phyloP scores from a whole-genome alignment of 139 green algal species.

The Chloropicon primus region DNA sequence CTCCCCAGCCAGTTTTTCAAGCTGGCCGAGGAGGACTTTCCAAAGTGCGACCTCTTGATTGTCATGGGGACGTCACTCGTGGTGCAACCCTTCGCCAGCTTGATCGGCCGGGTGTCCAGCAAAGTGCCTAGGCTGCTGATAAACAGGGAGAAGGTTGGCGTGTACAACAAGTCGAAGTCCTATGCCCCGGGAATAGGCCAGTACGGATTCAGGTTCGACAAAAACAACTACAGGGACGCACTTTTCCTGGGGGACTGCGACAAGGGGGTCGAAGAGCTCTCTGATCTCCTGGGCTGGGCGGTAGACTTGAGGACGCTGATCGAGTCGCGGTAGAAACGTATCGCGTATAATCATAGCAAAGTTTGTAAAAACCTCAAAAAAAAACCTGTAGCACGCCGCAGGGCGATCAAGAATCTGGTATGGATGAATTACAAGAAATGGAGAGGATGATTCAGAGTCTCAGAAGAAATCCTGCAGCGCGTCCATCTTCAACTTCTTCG shows the following conservation, averaged over 20 bases:
- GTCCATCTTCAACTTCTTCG: constrained; percentile 58
- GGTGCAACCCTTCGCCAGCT: constrained; percentile 49
- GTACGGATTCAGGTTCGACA: constrained; percentile 34
- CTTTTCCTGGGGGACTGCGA: constrained; percentile 53
- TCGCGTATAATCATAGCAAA: no score
- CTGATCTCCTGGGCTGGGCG: constrained; percentile 38
- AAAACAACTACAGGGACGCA: constrained; percentile 40
- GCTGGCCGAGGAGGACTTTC: constrained; percentile 21
- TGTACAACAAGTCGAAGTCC: constrained; percentile 2
- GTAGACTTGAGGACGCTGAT: constrained; percentile 34
- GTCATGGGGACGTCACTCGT: constrained; percentile 64
- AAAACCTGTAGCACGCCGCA: no score
- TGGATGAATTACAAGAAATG: no score
- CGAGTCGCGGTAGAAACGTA: no score
- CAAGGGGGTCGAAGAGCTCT: constrained; percentile 33
- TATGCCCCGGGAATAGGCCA: not conserved
- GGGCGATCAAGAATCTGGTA: no score
- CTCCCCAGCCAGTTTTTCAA: constrained; percentile 54
- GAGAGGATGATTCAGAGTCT: no score
- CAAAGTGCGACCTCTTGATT: constrained; percentile 60
- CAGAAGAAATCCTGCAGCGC: constrained; percentile 53
- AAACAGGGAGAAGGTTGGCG: constrained; percentile 57
- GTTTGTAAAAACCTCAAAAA: no score
- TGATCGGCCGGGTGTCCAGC: constrained; percentile 23
- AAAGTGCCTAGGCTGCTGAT: constrained; percentile 50